These are phyloP conservation scores for Camptophora hylomeconis DNA, from an alignment of 2,329 filamentous ascomycete genomes.

Conservation along the genomic window DNA sequence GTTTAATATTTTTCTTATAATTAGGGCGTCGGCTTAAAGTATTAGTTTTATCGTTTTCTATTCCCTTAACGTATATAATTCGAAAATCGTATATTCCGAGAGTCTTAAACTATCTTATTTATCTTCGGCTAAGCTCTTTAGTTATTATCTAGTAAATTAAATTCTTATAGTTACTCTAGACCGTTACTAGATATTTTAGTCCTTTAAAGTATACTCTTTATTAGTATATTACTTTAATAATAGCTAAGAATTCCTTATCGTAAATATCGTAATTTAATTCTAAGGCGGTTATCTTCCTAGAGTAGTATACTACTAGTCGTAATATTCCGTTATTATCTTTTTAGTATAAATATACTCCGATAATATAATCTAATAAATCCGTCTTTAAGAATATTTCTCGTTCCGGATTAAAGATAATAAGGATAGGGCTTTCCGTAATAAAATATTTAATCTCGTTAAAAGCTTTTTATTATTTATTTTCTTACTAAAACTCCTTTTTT, in stretches of 20 bases:
- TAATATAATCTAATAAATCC: slow-evolving; percentile 8
- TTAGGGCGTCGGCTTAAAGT: slow-evolving; percentile 7
- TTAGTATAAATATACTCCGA: slow-evolving; percentile 6
- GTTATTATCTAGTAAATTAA: slow-evolving; percentile 10
- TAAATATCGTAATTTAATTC: slow-evolving; percentile 11
- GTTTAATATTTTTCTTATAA: slow-evolving; percentile 8
- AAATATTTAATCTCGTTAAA: slow-evolving; percentile 6
- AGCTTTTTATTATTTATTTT: slow-evolving; percentile 1
- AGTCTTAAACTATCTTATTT: slow-evolving; percentile 5
- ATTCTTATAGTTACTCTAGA: slow-evolving; percentile 12
- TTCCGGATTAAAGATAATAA: slow-evolving; percentile 10
- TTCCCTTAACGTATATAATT: slow-evolving; percentile 8
- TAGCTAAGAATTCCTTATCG: slow-evolving; percentile 14
- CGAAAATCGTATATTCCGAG: slow-evolving; percentile 8
- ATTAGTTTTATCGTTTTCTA: slow-evolving; percentile 9
- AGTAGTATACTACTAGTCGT: slow-evolving; percentile 8
- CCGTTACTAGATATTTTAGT: slow-evolving; percentile 8
- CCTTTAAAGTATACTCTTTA: slow-evolving; percentile 13
- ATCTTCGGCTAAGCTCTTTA: slow-evolving; percentile 7
- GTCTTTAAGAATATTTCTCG: slow-evolving; percentile 6
- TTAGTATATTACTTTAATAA: slow-evolving; percentile 9
- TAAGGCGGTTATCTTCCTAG: slow-evolving; percentile 4
- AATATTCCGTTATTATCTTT: slow-evolving; percentile 4
- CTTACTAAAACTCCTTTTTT: slow-evolving; percentile 4
- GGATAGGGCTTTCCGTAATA: slow-evolving; percentile 6